Evolutionary conservation across 2,329 filamentous ascomycete genomes (phyloP).

Genomic region (Botryosphaeria agaves): DNA sequence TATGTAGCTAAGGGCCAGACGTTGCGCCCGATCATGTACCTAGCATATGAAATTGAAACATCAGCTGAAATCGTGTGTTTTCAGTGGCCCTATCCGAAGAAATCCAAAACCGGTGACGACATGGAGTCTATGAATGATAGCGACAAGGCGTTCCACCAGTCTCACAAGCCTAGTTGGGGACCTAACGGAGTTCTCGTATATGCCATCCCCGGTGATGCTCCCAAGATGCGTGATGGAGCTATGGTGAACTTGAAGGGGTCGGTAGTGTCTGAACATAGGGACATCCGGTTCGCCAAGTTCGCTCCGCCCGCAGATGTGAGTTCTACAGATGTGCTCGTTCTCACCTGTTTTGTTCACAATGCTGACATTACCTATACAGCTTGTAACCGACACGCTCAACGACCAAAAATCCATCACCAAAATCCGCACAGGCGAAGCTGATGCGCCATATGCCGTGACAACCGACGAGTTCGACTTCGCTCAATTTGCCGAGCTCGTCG

Average conservation of each 20-base stretch:
- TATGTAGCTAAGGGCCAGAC: slow-evolving; percentile 3
- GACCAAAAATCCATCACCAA: slow-evolving; percentile 39
- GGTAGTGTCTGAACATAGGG: slow-evolving; percentile 44
- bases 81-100: slow-evolving; percentile 79
- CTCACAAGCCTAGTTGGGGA: slow-evolving; percentile 66
- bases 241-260: slow-evolving; percentile 37
- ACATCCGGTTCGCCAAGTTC: slow-evolving; percentile 48
- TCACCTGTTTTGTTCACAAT: slow-evolving; percentile 4
- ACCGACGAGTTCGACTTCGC: slow-evolving; percentile 29
- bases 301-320: slow-evolving; percentile 28
- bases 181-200: slow-evolving; percentile 57
- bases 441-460: slow-evolving; percentile 42
- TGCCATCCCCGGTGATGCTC: slow-evolving; percentile 26
- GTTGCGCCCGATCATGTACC: slow-evolving; percentile 19
- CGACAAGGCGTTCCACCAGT: slow-evolving; percentile 53
- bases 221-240: slow-evolving; percentile 26
- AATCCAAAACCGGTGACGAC: slow-evolving; percentile 48
- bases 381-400: slow-evolving; percentile 35
- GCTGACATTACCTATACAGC: slow-evolving; percentile 20
- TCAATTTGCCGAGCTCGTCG: slow-evolving; percentile 27
- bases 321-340: slow-evolving; percentile 3
- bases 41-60: slow-evolving; percentile 24
- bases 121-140: slow-evolving; percentile 44
- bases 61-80: slow-evolving; percentile 18
- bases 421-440: slow-evolving; percentile 12